Conservation (phyloP, 129 eudicot species). For the Sambucus nigra region DNA sequence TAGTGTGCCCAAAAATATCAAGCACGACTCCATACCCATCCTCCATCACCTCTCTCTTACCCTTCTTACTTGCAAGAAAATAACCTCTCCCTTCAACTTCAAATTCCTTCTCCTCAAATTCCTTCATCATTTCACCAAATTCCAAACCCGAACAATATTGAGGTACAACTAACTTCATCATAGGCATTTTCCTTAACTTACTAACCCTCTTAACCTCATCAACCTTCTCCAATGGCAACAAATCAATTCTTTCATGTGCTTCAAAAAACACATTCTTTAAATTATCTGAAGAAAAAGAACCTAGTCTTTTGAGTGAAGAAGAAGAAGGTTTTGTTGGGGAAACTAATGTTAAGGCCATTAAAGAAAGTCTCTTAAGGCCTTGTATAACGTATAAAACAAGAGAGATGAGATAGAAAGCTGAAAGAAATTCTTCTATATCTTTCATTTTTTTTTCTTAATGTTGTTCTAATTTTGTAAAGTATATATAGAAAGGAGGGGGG, state of each 20-base stretch:
- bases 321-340: background rate
- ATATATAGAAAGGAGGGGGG: too few relatives aligned
- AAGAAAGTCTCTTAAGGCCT: background rate
- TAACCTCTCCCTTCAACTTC: conserved; percentile 17
- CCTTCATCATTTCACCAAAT: background rate
- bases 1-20: conserved; percentile 23
- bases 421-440: conserved; percentile 8
- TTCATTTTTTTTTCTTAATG: conserved; percentile 1
- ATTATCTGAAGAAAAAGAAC: background rate
- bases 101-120: conserved; percentile 9
- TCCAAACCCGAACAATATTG: conserved; percentile 4
- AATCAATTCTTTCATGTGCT: background rate
- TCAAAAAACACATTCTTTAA: background rate
- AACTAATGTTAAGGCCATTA: conserved; percentile 4
- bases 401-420: conserved; percentile 10
- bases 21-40: conserved; percentile 22
- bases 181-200: conserved; percentile 17
- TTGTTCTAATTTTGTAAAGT: background rate
- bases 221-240: background rate
- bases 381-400: conserved; percentile 8
- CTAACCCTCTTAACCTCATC: background rate
- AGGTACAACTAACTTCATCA: conserved; percentile 14
- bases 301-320: conserved; percentile 4
- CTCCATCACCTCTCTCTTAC: conserved; percentile 29
- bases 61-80: conserved; percentile 22